These are phyloP conservation scores for Bipolaris oryzae DNA, from an alignment of 2,329 filamentous ascomycete species.

Conservation along the genomic window DNA sequence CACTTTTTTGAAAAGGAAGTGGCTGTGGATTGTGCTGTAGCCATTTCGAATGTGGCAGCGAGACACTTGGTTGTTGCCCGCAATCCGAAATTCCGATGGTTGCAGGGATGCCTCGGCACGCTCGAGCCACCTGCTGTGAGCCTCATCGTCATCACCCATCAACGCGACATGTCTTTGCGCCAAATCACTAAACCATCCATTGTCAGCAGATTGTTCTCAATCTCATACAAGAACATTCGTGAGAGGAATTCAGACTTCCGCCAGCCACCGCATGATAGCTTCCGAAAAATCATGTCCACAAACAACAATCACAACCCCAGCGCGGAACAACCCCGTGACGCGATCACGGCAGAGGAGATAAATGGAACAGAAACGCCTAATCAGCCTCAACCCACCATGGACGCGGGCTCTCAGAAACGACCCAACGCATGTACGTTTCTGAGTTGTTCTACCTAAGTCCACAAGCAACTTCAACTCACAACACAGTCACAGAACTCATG, in stretches of 20 bases:
- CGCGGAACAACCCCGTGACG: constrained; percentile 19
- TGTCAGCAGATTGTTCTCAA: too few relatives aligned
- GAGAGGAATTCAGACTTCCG: neutral
- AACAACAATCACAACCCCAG: neutral
- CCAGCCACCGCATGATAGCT: neutral
- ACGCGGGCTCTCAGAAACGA: constrained; percentile 27
- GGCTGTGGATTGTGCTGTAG: neutral
- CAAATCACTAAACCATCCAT: neutral
- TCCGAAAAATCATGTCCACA: neutral
- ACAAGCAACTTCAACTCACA: constrained; percentile 29
- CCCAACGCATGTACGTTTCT: constrained; percentile 48
- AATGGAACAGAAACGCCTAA: constrained; percentile 18
- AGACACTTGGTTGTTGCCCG: constrained; percentile 4
- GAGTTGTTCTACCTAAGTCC: neutral
- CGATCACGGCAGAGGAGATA: constrained; percentile 32
- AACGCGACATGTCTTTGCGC: neutral
- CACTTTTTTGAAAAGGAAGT: too few relatives aligned
- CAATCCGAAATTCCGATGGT: constrained; percentile 22
- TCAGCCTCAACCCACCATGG: neutral
- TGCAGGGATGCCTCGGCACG: constrained; percentile 20
- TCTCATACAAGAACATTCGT: neutral
- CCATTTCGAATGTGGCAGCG: constrained; percentile 8
- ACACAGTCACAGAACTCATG: constrained; percentile 56
- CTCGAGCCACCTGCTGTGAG: constrained; percentile 16
- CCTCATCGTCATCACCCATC: constrained; percentile 9